Evolutionary conservation across 2,329 filamentous ascomycete genomes (phyloP), one percentile per base, ranked within the genome.

Genomic region (Xenosphaeropsis pyriputrescens): DNA sequence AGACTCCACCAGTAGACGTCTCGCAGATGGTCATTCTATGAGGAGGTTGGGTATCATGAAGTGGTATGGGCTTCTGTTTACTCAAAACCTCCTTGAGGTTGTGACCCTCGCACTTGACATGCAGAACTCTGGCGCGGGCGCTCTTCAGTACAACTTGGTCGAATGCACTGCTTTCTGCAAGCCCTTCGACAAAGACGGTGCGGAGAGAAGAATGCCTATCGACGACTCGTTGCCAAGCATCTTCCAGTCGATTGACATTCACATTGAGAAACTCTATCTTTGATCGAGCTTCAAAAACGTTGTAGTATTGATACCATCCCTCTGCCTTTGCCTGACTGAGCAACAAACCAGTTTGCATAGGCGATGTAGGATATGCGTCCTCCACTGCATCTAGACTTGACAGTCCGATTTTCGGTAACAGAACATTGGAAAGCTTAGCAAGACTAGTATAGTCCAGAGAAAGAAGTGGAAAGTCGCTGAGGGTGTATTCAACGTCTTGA

Each of bases 1-100:
- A 64, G 0, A 67, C 40, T 33, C 51, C 53, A 11, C 51, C 50
- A 1, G 45, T 43, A 3, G 48, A 49, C 8, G 60, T 63, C 45
- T 60, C 56, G 39, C 61, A 65, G 22, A 68, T 55, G 1, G 56
- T 62, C 34, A 68, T 56, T 5, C 58, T 58, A 46, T 70, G 62
- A 18, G 64, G 59, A 3, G 66, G 58, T 8, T 54, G 50, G 32
- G 47, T 44, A 14, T 51, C 44, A 12, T 43, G 41, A 29, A 32
- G 22, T 26, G 13, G 15, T 14, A 18, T 16, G 1, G 15, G 6
- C 12, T 18, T 14, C 17, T 22, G 29, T 7, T 3, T 15, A 11
- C 14, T 9, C 8, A 38, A 18, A 29, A 22, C 19, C 5, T 12
- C 36, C 11, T 13, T 11, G 2, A 18, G 14, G 11, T 38, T 29